Conservation (phyloP, 768 basidiomycete genomes). For the Trametes villosa region DNA sequence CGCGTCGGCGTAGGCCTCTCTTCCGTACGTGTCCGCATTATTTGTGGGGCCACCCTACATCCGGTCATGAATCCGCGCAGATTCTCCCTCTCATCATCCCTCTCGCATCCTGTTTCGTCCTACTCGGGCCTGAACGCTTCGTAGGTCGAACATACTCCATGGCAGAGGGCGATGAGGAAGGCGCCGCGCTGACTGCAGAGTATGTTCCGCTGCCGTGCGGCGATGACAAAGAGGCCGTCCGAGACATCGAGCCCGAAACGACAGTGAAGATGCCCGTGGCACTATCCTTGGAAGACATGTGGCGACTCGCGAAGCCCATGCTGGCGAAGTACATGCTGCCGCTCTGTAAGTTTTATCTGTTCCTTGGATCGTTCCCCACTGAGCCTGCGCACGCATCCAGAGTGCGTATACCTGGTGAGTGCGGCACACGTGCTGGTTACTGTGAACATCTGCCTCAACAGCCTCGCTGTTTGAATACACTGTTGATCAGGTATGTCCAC, state of each 20-base stretch:
- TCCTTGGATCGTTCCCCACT: not conserved
- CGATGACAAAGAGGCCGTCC: not conserved
- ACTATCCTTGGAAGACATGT: slow-evolving; percentile 76
- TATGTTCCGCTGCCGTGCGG: slow-evolving; percentile 13
- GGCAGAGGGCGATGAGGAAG: slow-evolving; percentile 38
- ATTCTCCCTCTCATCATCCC: slow-evolving; percentile 84
- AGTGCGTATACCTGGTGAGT: slow-evolving; percentile 66
- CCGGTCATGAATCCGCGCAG: slow-evolving; percentile 49
- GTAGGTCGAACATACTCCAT: slow-evolving; percentile 42
- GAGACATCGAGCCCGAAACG: slow-evolving; percentile 4
- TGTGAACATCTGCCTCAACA: not conserved
- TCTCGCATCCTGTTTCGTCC: slow-evolving; percentile 72
- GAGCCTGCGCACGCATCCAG: slow-evolving; percentile 31
- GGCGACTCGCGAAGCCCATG: slow-evolving; percentile 79
- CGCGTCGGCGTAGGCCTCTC: slow-evolving; percentile 81
- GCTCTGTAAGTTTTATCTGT: slow-evolving; percentile 61
- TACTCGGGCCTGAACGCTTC: slow-evolving; percentile 65
- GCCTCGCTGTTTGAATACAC: slow-evolving; percentile 81
- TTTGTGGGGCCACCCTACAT: not conserved
- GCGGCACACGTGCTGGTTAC: not conserved
- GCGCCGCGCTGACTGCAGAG: slow-evolving; percentile 6
- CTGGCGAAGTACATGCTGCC: slow-evolving; percentile 90
- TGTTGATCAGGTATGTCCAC: slow-evolving; percentile 80
- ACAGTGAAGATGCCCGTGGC: slow-evolving; percentile 35
- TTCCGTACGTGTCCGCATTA: slow-evolving; percentile 55